These are phyloP conservation scores for Casaregolazyma lundiana DNA, from an alignment of 1,139 yeast genomes.

Conservation along the genomic window DNA sequence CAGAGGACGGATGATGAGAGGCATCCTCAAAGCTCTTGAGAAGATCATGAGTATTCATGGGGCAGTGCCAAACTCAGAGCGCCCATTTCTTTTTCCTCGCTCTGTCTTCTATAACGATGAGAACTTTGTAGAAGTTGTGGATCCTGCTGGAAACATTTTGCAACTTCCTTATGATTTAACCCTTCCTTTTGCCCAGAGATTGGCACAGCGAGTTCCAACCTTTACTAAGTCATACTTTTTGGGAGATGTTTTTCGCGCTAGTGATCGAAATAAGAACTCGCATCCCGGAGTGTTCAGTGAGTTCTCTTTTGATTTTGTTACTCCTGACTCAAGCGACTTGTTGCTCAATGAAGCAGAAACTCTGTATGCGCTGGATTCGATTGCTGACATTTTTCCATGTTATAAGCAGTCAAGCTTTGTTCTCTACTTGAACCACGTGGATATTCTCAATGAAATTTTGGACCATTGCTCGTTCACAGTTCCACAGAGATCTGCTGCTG, in stretches of 20 bases:
- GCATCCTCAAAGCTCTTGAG: slow-evolving; percentile 52
- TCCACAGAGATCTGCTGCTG: slow-evolving; percentile 63
- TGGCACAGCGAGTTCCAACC: slow-evolving; percentile 58
- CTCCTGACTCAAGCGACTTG: slow-evolving; percentile 35
- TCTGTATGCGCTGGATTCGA: slow-evolving; percentile 72
- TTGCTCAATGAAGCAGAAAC: slow-evolving; percentile 80
- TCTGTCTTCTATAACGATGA: slow-evolving; percentile 63
- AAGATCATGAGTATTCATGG: slow-evolving; percentile 74
- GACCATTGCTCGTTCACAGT: slow-evolving; percentile 75
- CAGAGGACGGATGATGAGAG: slow-evolving; percentile 26
- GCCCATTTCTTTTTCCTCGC: slow-evolving; percentile 70
- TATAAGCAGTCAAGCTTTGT: slow-evolving; percentile 51
- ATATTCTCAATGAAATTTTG: slow-evolving; percentile 66
- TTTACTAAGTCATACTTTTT: slow-evolving; percentile 61
- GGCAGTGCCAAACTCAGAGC: slow-evolving; percentile 64
- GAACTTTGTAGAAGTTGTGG: slow-evolving; percentile 73
- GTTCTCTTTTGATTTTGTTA: slow-evolving; percentile 75
- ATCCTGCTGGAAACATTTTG: slow-evolving; percentile 77
- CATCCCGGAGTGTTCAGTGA: slow-evolving; percentile 72
- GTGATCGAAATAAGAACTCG: slow-evolving; percentile 46
- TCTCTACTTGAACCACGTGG: slow-evolving; percentile 73
- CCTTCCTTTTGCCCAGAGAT: slow-evolving; percentile 77
- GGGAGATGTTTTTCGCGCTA: slow-evolving; percentile 77
- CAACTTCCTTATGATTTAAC: slow-evolving; percentile 87
- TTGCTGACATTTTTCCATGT: slow-evolving; percentile 60